These are phyloP conservation scores for Rhododendron molle DNA, from an alignment of 148 eudicot genomes.

Conservation along the genomic window DNA sequence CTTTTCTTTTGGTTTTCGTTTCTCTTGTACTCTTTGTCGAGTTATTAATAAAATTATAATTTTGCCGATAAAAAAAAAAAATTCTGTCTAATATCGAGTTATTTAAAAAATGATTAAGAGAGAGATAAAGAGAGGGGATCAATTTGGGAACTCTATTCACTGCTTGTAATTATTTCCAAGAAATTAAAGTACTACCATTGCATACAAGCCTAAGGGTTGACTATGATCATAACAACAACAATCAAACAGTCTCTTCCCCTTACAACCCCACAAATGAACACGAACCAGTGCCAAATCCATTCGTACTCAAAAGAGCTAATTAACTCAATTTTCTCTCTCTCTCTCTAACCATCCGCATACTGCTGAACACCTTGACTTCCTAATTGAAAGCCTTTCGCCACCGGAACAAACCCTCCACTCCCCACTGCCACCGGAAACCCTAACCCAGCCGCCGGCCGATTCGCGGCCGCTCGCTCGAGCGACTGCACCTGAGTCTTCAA, in stretches of 20 bases:
- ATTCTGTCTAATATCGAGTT: no score
- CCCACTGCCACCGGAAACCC: conserved; percentile 47
- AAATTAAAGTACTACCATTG: background rate
- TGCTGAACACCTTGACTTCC: conserved; percentile 1
- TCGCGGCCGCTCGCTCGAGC: conserved; percentile 44
- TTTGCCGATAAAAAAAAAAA: no score
- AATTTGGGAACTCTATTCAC: background rate
- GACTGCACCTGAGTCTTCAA: conserved; percentile 75
- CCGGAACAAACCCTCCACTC: conserved; percentile 24
- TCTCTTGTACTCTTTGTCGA: accelerated
- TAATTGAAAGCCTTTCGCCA: background rate
- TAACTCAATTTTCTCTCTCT: background rate
- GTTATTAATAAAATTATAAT: no score
- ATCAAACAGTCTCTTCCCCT: background rate
- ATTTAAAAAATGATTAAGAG: background rate
- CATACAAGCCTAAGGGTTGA: background rate
- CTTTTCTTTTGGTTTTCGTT: no score
- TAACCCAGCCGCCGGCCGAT: conserved; percentile 22
- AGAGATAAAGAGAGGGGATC: background rate
- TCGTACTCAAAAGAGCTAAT: background rate
- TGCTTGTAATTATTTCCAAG: conserved; percentile 9
- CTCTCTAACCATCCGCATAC: background rate
- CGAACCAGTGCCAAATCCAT: background rate
- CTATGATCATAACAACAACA: background rate
- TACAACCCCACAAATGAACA: background rate